Conservation (phyloP, 768 basidiomycete species). For the Tricholoma sp. region DNA sequence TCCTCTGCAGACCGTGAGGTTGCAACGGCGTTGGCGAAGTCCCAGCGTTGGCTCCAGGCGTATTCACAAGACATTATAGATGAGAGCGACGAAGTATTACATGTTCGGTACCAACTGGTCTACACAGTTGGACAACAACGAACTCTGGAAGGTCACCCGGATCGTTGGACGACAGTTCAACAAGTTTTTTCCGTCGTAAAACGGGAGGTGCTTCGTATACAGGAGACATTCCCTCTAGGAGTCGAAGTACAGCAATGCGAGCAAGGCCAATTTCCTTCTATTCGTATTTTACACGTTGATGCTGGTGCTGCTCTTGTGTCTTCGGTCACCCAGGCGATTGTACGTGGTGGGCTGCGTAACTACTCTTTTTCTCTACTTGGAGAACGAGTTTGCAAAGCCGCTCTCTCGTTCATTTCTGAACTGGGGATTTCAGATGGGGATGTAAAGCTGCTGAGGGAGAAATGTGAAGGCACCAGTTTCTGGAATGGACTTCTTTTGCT, state of each 20-base stretch:
- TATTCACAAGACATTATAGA: slow-evolving; percentile 36
- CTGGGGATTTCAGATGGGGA: not conserved
- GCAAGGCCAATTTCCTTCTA: slow-evolving; percentile 3
- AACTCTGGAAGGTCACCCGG: slow-evolving; percentile 34
- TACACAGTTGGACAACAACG: slow-evolving; percentile 37
- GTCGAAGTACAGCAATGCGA: slow-evolving; percentile 9
- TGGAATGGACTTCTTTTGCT: slow-evolving; percentile 38
- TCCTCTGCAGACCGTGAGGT: slow-evolving; percentile 1
- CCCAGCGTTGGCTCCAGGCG: slow-evolving; percentile 21
- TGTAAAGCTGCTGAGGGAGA: slow-evolving; percentile 7
- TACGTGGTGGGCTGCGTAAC: slow-evolving; percentile 4
- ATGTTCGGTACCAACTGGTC: slow-evolving; percentile 42
- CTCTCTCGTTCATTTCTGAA: slow-evolving; percentile 19
- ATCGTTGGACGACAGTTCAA: slow-evolving; percentile 39
- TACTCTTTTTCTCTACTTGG: slow-evolving; percentile 15
- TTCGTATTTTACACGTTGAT: slow-evolving; percentile 14
- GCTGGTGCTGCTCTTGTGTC: slow-evolving; percentile 12
- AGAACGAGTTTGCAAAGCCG: slow-evolving; percentile 10
- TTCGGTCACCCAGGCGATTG: slow-evolving; percentile 13
- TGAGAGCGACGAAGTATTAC: slow-evolving; percentile 45
- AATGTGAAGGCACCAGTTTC: slow-evolving; percentile 11
- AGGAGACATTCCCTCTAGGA: slow-evolving; percentile 11
- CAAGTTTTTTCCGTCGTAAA: slow-evolving; percentile 28
- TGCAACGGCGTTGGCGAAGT: slow-evolving; percentile 17
- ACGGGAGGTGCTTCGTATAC: slow-evolving; percentile 11